Evolutionary conservation across 441 rosid genomes (phyloP).

Genomic region (Hura crepitans): DNA sequence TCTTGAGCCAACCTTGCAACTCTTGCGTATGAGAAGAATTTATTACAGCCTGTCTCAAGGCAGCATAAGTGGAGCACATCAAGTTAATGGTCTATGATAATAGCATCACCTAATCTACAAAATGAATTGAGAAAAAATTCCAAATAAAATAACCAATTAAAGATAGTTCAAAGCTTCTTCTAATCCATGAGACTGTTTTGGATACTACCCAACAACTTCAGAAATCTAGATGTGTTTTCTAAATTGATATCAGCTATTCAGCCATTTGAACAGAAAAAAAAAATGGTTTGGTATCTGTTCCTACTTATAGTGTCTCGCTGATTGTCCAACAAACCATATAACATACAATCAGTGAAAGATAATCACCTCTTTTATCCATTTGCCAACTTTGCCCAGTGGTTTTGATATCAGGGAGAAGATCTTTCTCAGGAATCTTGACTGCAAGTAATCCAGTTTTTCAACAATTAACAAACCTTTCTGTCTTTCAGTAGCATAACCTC

Average conservation of each 20-base stretch:
- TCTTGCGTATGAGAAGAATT: conserved; percentile 48
- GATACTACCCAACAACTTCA: neutral
- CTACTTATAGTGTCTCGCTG: neutral
- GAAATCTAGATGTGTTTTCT: neutral
- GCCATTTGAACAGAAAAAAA: neutral
- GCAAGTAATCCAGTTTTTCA: conserved; percentile 89
- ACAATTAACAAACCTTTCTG: conserved; percentile 81
- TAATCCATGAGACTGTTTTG: conserved; percentile 1
- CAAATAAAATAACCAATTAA: neutral
- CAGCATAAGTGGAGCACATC: conserved; percentile 21
- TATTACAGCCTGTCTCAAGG: conserved; percentile 46
- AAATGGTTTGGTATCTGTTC: neutral
- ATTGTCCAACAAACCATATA: conserved; percentile 2
- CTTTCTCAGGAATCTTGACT: conserved; percentile 67
- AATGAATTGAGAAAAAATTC: neutral
- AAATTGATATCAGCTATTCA: neutral
- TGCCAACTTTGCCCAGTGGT: conserved; percentile 68
- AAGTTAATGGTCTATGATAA: conserved; percentile 8
- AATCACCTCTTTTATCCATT: conserved; percentile 65
- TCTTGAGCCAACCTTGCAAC: conserved; percentile 47
- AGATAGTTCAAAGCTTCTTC: neutral
- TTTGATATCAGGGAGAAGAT: conserved; percentile 62
- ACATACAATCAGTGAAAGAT: conserved; percentile 17
- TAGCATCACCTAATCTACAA: neutral
- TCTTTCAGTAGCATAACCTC: conserved; percentile 93